phyloP scores from a whole-genome alignment of 371 early-diverging fungal species.

The Nematocida sp. region DNA sequence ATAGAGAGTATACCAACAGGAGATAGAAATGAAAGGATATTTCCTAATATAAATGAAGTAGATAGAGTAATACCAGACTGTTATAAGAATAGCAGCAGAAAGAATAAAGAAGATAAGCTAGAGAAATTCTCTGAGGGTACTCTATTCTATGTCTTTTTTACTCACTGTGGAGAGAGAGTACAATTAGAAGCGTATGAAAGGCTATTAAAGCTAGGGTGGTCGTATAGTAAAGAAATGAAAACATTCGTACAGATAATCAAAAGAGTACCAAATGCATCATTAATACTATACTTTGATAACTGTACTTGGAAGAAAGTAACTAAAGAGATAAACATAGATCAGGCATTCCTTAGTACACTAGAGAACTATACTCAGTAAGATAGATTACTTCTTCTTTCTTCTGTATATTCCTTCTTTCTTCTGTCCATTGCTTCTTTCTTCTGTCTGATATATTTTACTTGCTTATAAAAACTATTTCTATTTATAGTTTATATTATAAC shows the following conservation, averaged over 20 bases:
- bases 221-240: conserved; percentile 47
- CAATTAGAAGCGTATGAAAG: conserved; percentile 38
- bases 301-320: conserved; percentile 51
- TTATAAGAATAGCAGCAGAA: conserved; percentile 28
- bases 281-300: conserved; percentile 48
- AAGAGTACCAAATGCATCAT: background rate
- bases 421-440: too few relatives aligned
- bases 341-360: conserved; percentile 41
- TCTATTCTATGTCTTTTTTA: conserved; percentile 48
- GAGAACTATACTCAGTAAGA: too few relatives aligned
- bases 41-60: conserved; percentile 28
- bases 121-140: conserved; percentile 51
- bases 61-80: conserved; percentile 46
- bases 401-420: too few relatives aligned
- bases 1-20: background rate
- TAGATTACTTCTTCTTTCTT: too few relatives aligned
- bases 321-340: conserved; percentile 38
- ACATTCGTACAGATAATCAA: conserved; percentile 48
- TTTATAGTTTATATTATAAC: too few relatives aligned
- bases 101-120: conserved; percentile 43
- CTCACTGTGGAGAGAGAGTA: conserved; percentile 40
- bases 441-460: too few relatives aligned
- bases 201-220: conserved; percentile 33
- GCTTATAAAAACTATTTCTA: too few relatives aligned
- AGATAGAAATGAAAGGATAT: conserved; percentile 20